Conservation (phyloP, 306 rosid genomes). For the Castanea crenata region DNA sequence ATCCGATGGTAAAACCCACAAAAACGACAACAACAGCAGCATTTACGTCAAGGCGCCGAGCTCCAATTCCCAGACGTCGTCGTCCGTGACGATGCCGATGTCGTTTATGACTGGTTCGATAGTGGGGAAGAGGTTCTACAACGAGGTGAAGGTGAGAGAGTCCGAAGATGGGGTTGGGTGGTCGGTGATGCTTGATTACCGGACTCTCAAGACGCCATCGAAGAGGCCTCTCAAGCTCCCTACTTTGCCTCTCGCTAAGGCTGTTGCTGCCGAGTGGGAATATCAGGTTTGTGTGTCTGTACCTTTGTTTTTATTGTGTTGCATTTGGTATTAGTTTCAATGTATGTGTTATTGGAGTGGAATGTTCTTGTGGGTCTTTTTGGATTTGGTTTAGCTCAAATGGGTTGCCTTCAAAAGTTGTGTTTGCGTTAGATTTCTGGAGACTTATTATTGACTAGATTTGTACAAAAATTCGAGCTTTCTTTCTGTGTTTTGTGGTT, state of each 20-base stretch:
- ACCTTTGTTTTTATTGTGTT: no score
- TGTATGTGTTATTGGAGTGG: neutral
- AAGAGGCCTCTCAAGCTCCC: constrained; percentile 90
- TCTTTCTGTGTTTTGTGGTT: neutral
- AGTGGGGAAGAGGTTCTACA: constrained; percentile 84
- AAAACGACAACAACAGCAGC: constrained; percentile 13
- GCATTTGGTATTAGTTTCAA: neutral
- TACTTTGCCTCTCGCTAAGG: constrained; percentile 69
- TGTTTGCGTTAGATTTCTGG: no score
- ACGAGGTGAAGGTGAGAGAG: constrained; percentile 55
- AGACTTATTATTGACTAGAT: neutral
- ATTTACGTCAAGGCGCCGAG: constrained; percentile 45
- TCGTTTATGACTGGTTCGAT: constrained; percentile 93
- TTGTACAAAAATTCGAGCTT: neutral
- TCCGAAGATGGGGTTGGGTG: constrained; percentile 86
- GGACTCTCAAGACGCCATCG: constrained; percentile 83
- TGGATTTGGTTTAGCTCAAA: no score
- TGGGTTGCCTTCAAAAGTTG: no score
- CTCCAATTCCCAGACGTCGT: constrained; percentile 33
- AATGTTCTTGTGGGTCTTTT: no score
- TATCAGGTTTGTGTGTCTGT: constrained; percentile 55
- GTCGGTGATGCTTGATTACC: constrained; percentile 87
- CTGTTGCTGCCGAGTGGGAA: constrained; percentile 92
- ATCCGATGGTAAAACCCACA: constrained; percentile 27
- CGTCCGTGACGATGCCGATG: constrained; percentile 85